Base-by-base conservation (phyloP, 2,329 filamentous ascomycete genomes). In the Epichloe scottii region DNA sequence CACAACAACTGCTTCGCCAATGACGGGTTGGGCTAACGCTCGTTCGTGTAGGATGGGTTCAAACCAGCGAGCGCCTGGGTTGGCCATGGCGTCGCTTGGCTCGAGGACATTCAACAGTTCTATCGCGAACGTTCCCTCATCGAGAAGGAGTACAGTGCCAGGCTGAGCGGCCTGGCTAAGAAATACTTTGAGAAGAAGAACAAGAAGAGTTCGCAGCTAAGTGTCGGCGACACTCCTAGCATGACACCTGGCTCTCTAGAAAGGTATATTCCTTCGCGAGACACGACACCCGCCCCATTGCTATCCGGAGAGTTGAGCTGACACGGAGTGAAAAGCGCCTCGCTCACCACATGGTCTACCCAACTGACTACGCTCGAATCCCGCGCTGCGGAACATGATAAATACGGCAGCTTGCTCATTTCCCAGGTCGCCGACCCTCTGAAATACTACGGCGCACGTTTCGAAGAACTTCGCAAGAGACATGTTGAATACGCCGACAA, bases 171-270 rank as follows among this genome's bases (percentile, higher is more conserved):
- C 2, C 74, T 98, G 48, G 93, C 91, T 51, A 95, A 93, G 74
- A 96, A 93, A 67, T 97, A 96, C 73, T 93, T 89, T 64, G 94
- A 98, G 63, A 94, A 94, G 75, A 98, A 97, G 75, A 82, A 87
- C 45, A 89, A 84, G 69, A 96, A 93, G 72, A 85, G 85, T 42
- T 85, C 89, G 59, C 84, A 77, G 61, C 69, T 98, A 60, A 96
- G 90, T 65, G 93, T 97, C 49, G 93, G 93, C 62, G 93, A 98
- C 62, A 93, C 84, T 23, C 93, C 93, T 38, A 81, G 82, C 53
- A 85, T 97, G 76, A 97, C 93, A 2, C 93, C 93, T 1, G 93
- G 94, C 2, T 97, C 91, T 35, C 79, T 98, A 49, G 93, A 98
- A 68, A 94, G 82, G 83, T 85, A 69, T 12, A 21, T 30, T 5